phyloP scores from a whole-genome alignment of 192 early-diverging fungal genomes.

The Allomyces javanicus region DNA sequence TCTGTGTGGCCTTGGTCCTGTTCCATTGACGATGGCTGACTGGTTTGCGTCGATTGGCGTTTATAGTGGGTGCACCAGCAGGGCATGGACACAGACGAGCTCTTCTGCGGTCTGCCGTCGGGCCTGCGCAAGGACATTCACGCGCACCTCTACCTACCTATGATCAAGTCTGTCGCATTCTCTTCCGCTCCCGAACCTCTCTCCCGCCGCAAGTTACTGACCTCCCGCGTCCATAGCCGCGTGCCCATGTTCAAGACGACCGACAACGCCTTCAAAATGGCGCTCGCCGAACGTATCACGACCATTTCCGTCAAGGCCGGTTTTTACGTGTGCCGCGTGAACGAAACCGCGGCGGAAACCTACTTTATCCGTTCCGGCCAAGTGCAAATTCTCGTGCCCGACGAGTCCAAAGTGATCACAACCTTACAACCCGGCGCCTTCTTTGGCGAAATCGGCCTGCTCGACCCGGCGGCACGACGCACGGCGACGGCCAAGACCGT shows the following conservation, averaged over 20 bases:
- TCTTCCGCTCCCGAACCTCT: neutral
- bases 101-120: slow-evolving; percentile 5
- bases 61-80: neutral
- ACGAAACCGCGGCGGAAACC: slow-evolving; percentile 5
- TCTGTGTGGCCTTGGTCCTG: no score
- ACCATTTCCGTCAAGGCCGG: neutral
- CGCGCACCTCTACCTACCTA: slow-evolving; percentile 6
- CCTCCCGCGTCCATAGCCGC: neutral
- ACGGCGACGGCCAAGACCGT: neutral
- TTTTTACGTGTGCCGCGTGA: slow-evolving; percentile 2
- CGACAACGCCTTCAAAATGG: slow-evolving; percentile 3
- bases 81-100: slow-evolving; percentile 8
- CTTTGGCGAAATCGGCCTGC: neutral
- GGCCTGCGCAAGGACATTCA: slow-evolving; percentile 4
- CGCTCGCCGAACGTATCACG: slow-evolving; percentile 1
- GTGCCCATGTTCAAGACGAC: slow-evolving; percentile 9
- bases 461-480: neutral
- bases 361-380: slow-evolving; percentile 6
- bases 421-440: neutral
- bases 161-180: neutral
- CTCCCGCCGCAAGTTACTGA: neutral
- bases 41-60: no score
- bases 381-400: slow-evolving; percentile 1
- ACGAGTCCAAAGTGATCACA: neutral
- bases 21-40: no score